These are phyloP conservation scores for Pseudogymnoascus sp. DNA, from an alignment of 2,329 filamentous ascomycete species.

Conservation along the genomic window DNA sequence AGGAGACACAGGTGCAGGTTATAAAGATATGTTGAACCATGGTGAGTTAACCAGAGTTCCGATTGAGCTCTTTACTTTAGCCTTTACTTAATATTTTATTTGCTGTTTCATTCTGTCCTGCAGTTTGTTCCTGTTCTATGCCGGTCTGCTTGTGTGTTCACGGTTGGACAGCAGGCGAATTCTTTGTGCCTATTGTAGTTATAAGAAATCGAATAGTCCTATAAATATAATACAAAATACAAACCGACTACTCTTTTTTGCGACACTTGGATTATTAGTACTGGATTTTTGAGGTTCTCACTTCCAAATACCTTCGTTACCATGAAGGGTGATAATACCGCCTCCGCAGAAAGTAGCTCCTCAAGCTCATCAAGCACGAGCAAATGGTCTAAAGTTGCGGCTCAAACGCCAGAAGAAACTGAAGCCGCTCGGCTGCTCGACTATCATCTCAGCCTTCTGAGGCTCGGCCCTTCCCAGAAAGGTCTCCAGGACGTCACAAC, in stretches of 20 bases:
- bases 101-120: not conserved
- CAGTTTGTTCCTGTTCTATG: not conserved
- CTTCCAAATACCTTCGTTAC: no score
- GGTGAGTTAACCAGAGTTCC: not conserved
- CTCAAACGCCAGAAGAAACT: not conserved
- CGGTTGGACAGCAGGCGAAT: not conserved
- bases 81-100: not conserved
- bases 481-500: slow-evolving; percentile 10
- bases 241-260: not conserved
- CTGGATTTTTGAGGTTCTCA: not conserved
- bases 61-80: not conserved
- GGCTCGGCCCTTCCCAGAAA: not conserved
- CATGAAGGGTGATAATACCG: not conserved
- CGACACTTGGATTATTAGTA: not conserved
- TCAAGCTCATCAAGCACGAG: not conserved
- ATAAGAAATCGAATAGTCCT: not conserved
- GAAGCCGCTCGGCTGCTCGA: not conserved
- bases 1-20: not conserved
- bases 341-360: not conserved
- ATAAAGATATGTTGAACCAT: not conserved
- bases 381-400: not conserved
- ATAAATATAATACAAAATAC: not conserved
- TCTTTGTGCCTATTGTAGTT: not conserved
- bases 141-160: not conserved
- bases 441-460: not conserved